Conservation (phyloP, 208 protist genomes). For the Trypanosoma brucei region DNA sequence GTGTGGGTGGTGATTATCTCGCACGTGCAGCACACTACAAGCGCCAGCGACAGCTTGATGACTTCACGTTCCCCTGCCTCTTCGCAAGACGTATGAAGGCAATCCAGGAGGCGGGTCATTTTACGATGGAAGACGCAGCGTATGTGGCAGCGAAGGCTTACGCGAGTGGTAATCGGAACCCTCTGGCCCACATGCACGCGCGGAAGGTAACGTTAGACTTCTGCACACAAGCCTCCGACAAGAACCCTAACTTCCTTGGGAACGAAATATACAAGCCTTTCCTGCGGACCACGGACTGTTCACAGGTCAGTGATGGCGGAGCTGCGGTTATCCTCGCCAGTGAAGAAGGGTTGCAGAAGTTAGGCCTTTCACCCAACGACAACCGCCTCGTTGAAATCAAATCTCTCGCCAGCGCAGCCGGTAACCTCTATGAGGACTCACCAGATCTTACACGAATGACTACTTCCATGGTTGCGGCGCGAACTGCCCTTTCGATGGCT, state of each 20-base stretch:
- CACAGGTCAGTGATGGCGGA: conserved; percentile 89
- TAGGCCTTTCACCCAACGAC: conserved; percentile 61
- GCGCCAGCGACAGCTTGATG: conserved; percentile 81
- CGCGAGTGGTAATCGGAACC: conserved; percentile 84
- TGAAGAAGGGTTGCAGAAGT: conserved; percentile 77
- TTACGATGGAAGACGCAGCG: conserved; percentile 85
- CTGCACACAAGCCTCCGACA: conserved; percentile 42
- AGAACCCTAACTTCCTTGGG: conserved; percentile 75
- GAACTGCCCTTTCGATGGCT: conserved; percentile 61
- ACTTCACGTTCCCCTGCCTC: conserved; percentile 91
- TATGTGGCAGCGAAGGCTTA: conserved; percentile 87
- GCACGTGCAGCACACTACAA: conserved; percentile 85
- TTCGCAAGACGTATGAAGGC: conserved; percentile 86
- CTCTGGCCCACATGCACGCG: conserved; percentile 87
- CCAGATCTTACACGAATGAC: conserved; percentile 65
- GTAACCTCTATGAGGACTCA: conserved; percentile 78
- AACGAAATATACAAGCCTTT: conserved; percentile 84
- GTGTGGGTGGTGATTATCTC: conserved; percentile 85
- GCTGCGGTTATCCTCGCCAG: conserved; percentile 74
- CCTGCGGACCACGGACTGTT: conserved; percentile 82
- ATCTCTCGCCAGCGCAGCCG: conserved; percentile 43
- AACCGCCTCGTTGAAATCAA: conserved; percentile 72
- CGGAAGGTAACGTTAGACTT: conserved; percentile 68
- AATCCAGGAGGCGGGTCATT: conserved; percentile 64
- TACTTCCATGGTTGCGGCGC: conserved; percentile 67